Base-by-base conservation (phyloP, 345 rosid genomes). In the Toxicodendron radicans region DNA sequence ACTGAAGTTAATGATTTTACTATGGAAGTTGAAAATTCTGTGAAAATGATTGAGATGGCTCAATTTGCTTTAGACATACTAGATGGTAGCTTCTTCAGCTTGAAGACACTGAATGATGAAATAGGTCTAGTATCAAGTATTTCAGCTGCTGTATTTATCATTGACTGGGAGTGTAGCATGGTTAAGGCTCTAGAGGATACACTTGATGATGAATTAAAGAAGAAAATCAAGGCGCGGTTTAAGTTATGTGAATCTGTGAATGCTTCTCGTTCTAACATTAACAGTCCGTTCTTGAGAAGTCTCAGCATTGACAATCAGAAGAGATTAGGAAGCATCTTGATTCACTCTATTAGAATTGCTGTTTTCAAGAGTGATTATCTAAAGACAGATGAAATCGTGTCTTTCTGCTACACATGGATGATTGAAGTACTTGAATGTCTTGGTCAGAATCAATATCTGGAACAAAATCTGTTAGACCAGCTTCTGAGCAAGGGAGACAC, bases 111-210 rank as follows among this genome's bases (percentile, higher is more conserved):
- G 58, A 79, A 80, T 76, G 88, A 90, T 64, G 94, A 89, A 74
- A 72, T 64, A 63, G 81, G 54, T 71, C 81, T 93, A 66, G 79
- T 90, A 76, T 79, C 96, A 78, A 72, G 80, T 69, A 80, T 91
- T 78, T 71, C 84, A 71, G 88, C 93, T 64, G 87, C 87, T 48
- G 56, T 90, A 46, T 90, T 84, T 80, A 79, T 91, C 58, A 87
- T 91, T 64, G 77, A 80, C 76, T 88, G 96, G 93, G 98, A 95
- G 81, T 67, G 79, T 61, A 75, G 84, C 83, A 82, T 91, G 79
- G 76, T 64, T 69, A 71, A 72, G 27, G 70, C 76, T 4, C 33
- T 80, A 75, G 88, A 77, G 58, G 71, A 83, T 70, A 45, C 70
- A n/a, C 58, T 81, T 65, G 80, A 63, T 72, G 82, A 70, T 58